Conservation (phyloP, 2,329 filamentous ascomycete species). For the Aspergillus tanneri region DNA sequence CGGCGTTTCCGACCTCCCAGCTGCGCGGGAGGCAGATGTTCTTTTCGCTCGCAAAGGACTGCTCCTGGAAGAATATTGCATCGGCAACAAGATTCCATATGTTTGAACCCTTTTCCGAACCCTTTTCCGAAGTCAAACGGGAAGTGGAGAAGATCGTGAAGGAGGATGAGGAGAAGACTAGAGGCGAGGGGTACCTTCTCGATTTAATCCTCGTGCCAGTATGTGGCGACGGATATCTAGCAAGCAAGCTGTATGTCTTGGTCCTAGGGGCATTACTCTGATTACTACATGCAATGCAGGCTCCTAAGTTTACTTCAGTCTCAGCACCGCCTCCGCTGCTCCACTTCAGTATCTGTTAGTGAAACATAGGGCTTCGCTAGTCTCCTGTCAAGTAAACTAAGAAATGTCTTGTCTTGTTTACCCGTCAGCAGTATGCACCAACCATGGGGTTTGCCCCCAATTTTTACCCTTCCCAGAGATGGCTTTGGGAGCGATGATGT, state of each 20-base stretch:
- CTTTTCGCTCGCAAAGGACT: constrained; percentile 66
- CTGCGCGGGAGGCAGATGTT: constrained; percentile 65
- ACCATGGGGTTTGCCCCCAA: too few relatives aligned
- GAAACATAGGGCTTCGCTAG: too few relatives aligned
- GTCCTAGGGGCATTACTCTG: constrained; percentile 18
- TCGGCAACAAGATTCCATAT: constrained; percentile 60
- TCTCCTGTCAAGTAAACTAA: too few relatives aligned
- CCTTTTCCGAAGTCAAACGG: constrained; percentile 63
- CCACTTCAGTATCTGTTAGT: too few relatives aligned
- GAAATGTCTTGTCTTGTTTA: too few relatives aligned
- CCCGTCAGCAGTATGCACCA: too few relatives aligned
- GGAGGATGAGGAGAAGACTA: constrained; percentile 62
- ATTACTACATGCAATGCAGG: constrained; percentile 19
- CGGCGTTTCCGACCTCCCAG: constrained; percentile 66
- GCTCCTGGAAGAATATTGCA: constrained; percentile 64
- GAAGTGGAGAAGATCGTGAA: constrained; percentile 59
- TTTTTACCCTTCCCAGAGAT: too few relatives aligned
- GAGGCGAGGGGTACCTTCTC: constrained; percentile 59
- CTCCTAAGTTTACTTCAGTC: constrained; percentile 51
- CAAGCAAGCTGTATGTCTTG: constrained; percentile 50
- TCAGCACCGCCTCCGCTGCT: too few relatives aligned
- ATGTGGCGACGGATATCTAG: constrained; percentile 65
- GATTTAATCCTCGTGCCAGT: constrained; percentile 68
- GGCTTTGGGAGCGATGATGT: too few relatives aligned
- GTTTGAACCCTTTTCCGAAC: constrained; percentile 65